phyloP scores from a whole-genome alignment of 208 protist species.

The Trypanosoma conorhini region DNA sequence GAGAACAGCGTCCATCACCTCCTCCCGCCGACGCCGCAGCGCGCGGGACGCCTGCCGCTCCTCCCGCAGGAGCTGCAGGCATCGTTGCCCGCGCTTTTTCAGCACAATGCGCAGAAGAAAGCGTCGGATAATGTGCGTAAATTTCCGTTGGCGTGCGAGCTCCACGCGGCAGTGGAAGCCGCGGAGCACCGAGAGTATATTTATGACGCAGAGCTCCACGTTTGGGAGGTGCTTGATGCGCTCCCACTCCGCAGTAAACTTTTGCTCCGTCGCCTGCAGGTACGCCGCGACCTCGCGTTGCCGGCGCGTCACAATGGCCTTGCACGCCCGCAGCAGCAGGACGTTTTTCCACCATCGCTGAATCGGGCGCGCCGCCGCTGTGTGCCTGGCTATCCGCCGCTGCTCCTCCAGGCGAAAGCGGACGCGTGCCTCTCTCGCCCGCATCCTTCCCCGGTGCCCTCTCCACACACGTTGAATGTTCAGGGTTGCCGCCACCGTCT shows the following conservation, averaged over 20 bases:
- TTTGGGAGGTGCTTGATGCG: conserved; percentile 28
- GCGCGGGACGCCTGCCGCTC: conserved; percentile 17
- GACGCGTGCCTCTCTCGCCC: conserved; percentile 34
- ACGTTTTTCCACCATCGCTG: conserved; percentile 19
- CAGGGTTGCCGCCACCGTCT: neutral
- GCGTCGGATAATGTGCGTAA: conserved; percentile 28
- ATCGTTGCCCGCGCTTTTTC: conserved; percentile 26
- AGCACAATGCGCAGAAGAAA: conserved; percentile 43
- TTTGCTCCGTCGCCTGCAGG: conserved; percentile 26
- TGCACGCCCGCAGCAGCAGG: conserved; percentile 7
- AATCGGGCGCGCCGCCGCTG: neutral
- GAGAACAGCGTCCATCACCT: conserved; percentile 48
- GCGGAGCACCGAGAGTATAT: conserved; percentile 51
- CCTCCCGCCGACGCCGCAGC: conserved; percentile 46
- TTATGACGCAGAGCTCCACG: conserved; percentile 24
- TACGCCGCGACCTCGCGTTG: conserved; percentile 38
- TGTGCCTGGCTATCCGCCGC: conserved; percentile 14
- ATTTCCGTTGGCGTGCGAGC: conserved; percentile 20
- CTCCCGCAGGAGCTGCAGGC: conserved; percentile 31
- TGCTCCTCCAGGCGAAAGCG: conserved; percentile 39
- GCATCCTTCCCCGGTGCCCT: conserved; percentile 16
- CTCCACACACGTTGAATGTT: conserved; percentile 38
- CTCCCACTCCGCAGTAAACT: conserved; percentile 31
- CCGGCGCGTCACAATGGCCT: conserved; percentile 2
- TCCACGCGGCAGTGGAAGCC: conserved; percentile 40